Conservation (phyloP, 345 rosid species). For the Linum lewisii region DNA sequence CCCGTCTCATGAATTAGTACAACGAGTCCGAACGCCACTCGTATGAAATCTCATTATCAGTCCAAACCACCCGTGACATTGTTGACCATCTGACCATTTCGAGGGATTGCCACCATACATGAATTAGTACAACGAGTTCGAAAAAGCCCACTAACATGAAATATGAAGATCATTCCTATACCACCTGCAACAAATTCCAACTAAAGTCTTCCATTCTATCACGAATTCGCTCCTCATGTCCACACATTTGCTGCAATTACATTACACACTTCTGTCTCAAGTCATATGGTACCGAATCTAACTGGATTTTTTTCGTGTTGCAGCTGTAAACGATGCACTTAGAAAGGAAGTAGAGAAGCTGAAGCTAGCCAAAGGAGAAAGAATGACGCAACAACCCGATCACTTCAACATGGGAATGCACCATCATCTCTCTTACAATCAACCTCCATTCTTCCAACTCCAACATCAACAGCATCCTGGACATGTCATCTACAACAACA, state of each 20-base stretch:
- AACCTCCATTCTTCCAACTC: neutral
- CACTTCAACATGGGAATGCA: conserved; percentile 1
- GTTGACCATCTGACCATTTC: too few species aligned
- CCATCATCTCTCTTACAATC: neutral
- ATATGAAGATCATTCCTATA: neutral
- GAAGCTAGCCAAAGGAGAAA: conserved; percentile 4
- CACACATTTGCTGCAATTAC: neutral
- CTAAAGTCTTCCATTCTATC: neutral
- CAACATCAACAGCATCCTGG: conserved; percentile 1
- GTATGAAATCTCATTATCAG: too few species aligned
- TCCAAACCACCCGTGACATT: too few species aligned
- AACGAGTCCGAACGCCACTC: too few species aligned
- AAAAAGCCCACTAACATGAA: neutral
- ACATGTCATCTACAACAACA: neutral
- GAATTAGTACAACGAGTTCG: neutral
- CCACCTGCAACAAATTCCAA: neutral
- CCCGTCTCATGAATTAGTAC: too few species aligned
- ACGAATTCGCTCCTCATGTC: neutral
- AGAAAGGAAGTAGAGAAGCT: conserved; percentile 10
- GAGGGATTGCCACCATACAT: too few species aligned
- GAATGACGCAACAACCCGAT: neutral
- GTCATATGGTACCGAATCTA: neutral
- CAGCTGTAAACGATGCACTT: conserved; percentile 10
- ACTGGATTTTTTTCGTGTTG: neutral
- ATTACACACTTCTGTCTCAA: too few species aligned